Percentiles rank a stretch among this genome's conserved stretches.
Conservation (phyloP, 148 eudicot genomes). For the Cornus kousa region DNA sequence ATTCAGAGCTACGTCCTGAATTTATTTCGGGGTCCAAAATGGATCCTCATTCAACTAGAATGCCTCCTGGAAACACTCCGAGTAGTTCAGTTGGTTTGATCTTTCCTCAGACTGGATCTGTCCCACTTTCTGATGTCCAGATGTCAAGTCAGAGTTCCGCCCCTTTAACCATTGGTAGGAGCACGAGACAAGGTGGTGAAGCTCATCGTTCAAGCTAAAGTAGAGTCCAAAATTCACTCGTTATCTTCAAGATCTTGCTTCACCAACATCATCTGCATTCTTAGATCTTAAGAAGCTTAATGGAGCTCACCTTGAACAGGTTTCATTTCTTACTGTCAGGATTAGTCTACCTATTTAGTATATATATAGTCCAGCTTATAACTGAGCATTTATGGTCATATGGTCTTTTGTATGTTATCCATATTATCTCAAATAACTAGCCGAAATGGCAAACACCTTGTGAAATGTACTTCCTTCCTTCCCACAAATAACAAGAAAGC, state of each 20-base stretch:
- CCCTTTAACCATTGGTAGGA: constrained; percentile 15
- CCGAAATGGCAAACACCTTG: constrained; percentile 2
- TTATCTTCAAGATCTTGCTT: constrained; percentile 8
- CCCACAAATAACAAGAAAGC: background rate
- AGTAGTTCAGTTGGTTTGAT: constrained; percentile 40
- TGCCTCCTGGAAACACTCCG: constrained; percentile 26
- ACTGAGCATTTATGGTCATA: constrained; percentile 2
- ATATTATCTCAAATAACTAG: constrained; percentile 13
- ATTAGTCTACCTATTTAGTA: background rate
- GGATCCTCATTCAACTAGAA: constrained; percentile 31
- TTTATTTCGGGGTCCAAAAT: constrained; percentile 30
- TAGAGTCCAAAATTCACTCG: constrained; percentile 14
- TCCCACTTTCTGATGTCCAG: constrained; percentile 35
- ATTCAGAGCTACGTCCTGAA: constrained; percentile 43
- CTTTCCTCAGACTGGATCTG: constrained; percentile 31
- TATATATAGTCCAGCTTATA: background rate
- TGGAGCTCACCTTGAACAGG: constrained; percentile 10
- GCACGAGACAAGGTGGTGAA: constrained; percentile 32
- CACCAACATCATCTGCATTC: background rate
- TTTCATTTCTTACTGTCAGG: background rate
- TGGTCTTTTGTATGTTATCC: background rate
- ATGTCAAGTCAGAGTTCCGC: constrained; percentile 30
- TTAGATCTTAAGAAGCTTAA: constrained; percentile 14
- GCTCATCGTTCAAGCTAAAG: constrained; percentile 32
- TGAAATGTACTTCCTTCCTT: background rate